These are phyloP conservation scores for Candida dubliniensis DNA, from an alignment of 1,139 yeast genomes.

Conservation along the genomic window DNA sequence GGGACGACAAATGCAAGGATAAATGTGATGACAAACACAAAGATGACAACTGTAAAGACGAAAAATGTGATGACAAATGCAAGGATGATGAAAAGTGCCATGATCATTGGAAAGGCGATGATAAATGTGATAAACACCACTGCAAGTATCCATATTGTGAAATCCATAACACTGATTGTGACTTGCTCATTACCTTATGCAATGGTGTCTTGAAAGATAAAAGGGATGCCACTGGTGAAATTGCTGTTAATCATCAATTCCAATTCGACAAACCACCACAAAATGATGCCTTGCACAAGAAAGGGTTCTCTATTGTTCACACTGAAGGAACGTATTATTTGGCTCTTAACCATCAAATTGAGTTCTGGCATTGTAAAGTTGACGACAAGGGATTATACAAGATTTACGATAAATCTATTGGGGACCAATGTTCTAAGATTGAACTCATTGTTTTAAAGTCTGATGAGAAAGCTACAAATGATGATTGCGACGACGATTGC, in stretches of 20 bases:
- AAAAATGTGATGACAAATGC: no score
- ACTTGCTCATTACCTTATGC: constrained; percentile 41
- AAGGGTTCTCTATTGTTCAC: constrained; percentile 18
- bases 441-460: constrained; percentile 6
- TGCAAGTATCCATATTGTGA: constrained; percentile 2
- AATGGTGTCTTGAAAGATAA: constrained; percentile 42
- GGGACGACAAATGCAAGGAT: no score
- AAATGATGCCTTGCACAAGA: constrained; percentile 11
- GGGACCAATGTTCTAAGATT: constrained; percentile 3
- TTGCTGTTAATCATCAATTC: constrained; percentile 48
- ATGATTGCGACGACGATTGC: background rate
- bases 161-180: background rate
- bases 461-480: background rate
- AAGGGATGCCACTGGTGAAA: constrained; percentile 40
- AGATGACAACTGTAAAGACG: no score
- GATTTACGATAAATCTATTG: constrained; percentile 8
- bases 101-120: background rate
- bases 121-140: background rate
- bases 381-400: constrained; percentile 8
- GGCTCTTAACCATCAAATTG: constrained; percentile 11
- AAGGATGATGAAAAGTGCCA: background rate
- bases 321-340: constrained; percentile 21
- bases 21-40: no score
- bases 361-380: constrained; percentile 11
- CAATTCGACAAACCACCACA: constrained; percentile 53